phyloP scores from a whole-genome alignment of 257 asterid genomes.

The Petrea volubilis region DNA sequence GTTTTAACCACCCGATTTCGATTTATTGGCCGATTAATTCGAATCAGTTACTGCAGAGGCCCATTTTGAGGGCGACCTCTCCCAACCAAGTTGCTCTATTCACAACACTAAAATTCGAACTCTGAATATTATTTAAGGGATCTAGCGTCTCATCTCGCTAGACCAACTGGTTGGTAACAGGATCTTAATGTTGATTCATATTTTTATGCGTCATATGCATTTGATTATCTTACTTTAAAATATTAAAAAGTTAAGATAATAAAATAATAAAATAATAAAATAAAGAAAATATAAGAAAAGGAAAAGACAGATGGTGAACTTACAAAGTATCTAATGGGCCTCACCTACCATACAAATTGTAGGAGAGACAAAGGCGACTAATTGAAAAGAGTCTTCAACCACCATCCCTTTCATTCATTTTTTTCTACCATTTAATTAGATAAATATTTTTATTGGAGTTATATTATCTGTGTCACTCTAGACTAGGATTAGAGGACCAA shows the following conservation, averaged over 20 bases:
- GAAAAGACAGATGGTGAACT: constrained; percentile 25
- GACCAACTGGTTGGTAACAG: too few relatives aligned
- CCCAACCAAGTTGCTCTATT: too few relatives aligned
- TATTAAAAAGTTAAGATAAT: too few relatives aligned
- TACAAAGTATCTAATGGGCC: constrained; percentile 13
- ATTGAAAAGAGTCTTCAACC: constrained; percentile 28
- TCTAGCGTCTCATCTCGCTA: too few relatives aligned
- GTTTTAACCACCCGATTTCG: too few relatives aligned
- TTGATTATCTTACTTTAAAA: not conserved
- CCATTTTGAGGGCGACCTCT: too few relatives aligned
- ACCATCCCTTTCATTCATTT: constrained; percentile 15
- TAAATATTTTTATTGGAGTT: not conserved
- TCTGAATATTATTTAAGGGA: too few relatives aligned
- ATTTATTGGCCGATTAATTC: too few relatives aligned
- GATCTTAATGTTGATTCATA: too few relatives aligned
- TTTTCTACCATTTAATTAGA: not conserved
- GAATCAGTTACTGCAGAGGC: too few relatives aligned
- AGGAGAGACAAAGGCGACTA: constrained; percentile 12
- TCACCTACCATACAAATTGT: constrained; percentile 22
- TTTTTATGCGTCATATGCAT: not conserved
- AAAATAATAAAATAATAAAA: not conserved
- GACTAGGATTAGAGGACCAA: not conserved
- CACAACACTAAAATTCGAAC: too few relatives aligned
- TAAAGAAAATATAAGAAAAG: not conserved
- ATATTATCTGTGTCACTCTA: not conserved